Conservation (phyloP, 768 basidiomycete genomes). For the Tricholoma matsutake region DNA sequence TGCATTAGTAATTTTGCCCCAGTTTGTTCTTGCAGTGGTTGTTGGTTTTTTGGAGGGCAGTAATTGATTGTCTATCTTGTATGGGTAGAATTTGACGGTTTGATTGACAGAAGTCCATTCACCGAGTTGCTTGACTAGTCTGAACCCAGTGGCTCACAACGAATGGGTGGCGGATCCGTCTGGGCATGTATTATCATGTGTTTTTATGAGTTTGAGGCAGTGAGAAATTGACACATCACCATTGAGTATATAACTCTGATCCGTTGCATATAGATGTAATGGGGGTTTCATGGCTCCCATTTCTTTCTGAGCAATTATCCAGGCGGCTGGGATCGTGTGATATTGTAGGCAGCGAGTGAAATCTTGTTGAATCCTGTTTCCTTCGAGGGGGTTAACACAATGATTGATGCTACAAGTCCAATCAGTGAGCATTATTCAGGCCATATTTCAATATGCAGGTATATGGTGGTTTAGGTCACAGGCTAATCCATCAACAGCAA, state of each 20-base stretch:
- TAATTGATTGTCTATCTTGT: neutral
- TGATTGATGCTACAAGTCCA: neutral
- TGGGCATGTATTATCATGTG: neutral
- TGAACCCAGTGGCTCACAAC: no score
- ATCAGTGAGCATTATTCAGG: neutral
- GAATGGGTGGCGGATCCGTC: no score
- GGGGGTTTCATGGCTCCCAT: neutral
- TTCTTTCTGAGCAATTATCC: no score
- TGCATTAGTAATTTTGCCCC: neutral
- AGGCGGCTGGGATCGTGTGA: no score
- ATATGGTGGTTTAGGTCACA: neutral
- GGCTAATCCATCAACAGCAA: neutral
- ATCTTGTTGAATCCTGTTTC: neutral
- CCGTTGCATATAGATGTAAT: neutral
- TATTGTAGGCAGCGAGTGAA: no score
- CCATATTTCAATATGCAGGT: neutral
- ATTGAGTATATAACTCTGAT: neutral
- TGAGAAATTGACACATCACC: neutral
- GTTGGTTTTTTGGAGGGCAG: neutral
- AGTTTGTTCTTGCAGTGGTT: neutral
- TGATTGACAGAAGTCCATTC: neutral
- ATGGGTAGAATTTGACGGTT: neutral
- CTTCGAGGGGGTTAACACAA: no score
- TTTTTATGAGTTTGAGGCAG: neutral
- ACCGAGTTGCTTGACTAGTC: no score